Conservation (phyloP, 2,329 filamentous ascomycete genomes). For the Nemania sp. region DNA sequence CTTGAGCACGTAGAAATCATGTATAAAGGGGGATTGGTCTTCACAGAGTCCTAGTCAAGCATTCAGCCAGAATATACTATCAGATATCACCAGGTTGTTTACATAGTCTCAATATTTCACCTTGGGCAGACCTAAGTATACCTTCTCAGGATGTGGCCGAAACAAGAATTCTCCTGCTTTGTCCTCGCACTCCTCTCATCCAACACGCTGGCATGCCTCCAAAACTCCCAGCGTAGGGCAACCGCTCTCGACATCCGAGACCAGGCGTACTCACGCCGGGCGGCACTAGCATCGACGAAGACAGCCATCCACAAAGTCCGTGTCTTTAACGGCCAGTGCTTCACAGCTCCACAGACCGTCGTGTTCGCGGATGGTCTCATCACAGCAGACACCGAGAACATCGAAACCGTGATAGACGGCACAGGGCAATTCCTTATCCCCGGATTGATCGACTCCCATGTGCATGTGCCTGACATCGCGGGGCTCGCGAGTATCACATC, state of each 20-base stretch:
- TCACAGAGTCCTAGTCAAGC: not conserved
- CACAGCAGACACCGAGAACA: conserved; percentile 22
- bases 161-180: not conserved
- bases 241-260: conserved; percentile 20
- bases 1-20: not conserved
- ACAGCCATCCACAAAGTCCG: conserved; percentile 41
- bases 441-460: conserved; percentile 49
- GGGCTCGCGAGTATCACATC: conserved; percentile 43
- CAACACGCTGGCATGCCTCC: conserved; percentile 22
- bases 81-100: not conserved
- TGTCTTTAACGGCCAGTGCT: conserved; percentile 39
- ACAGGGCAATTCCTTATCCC: conserved; percentile 47
- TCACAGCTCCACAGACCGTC: conserved; percentile 35
- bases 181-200: conserved; percentile 1
- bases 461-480: conserved; percentile 43
- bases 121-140: not conserved
- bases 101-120: not conserved
- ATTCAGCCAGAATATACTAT: not conserved
- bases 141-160: conserved; percentile 17
- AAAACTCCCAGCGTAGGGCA: not conserved
- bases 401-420: conserved; percentile 42
- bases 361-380: conserved; percentile 40
- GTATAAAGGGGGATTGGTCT: conserved; percentile 7
- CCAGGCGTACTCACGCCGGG: not conserved
- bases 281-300: conserved; percentile 28